Evolutionary conservation across 1,284 basidiomycete genomes (phyloP), one percentile per base, ranked within the genome.

Genomic region (Blastosporella zonata): DNA sequence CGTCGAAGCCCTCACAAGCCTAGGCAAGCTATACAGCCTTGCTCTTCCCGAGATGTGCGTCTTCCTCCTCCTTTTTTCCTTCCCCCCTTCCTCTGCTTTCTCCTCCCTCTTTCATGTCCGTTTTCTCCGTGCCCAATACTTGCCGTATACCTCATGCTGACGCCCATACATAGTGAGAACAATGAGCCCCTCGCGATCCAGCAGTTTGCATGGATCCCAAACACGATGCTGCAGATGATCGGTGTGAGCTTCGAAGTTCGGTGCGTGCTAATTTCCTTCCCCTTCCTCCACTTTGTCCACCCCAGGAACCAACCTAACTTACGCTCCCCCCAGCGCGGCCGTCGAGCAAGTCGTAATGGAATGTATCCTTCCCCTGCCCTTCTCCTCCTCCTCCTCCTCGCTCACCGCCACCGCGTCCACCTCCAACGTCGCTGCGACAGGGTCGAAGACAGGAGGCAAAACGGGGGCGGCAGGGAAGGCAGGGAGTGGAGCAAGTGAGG

Each of bases 171-270:
- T 54, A 97, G 93, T 56, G 93, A 96, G 63, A 86, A 81, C 52
- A 83, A 84, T 47, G 90, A 93, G 52, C 68, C 77, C 0, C 73
- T 79, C 0, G 91, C 93, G 0, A 75, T 86, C 15, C 65, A 74
- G 17, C 91, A 96, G 46, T 97, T 99, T 62, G 82, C 82, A 0
- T 99, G 97, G 97, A 98, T 99, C 53, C 95, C 97, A 0, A 77
- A 86, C 27, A 74, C 77, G 34, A 72, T 99, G 23, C 73, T 90
- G 34, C 73, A 71, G 49, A 78, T 79, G 49, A 72, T 74, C 4
- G 69, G 71, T 15, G 62, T 74, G 3, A 76, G 71, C 8, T 45
- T 66, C 0, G 87, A 90, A 60, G 72, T 81, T 42, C 78, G 80
- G 82, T 87, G 52, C 41, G 76, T 31, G 10, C 6, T 27, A 62